A percentile compares a stretch with the other conserved stretches of the same genome.
These are phyloP conservation scores for Jatropha curcas DNA, from an alignment of 345 rosid genomes.

Conservation along the genomic window DNA sequence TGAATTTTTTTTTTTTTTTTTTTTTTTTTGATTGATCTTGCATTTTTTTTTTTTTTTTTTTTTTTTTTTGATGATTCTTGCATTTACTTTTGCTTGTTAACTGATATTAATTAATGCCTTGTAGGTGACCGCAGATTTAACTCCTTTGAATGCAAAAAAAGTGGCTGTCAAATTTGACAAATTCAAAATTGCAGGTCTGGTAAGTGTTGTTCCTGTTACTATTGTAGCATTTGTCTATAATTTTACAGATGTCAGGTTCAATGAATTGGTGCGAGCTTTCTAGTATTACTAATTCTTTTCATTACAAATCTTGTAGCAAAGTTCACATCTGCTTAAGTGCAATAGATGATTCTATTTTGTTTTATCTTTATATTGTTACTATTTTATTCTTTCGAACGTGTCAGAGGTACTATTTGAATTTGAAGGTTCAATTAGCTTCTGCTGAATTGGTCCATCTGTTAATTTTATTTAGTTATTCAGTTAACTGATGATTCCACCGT, in stretches of 20 bases:
- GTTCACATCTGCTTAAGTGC: too few relatives aligned
- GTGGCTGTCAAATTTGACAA: slow-evolving; percentile 80
- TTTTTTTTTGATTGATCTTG: too few relatives aligned
- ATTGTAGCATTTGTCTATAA: neutral
- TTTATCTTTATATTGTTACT: neutral
- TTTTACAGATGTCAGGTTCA: neutral
- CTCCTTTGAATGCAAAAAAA: slow-evolving; percentile 67
- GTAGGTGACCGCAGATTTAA: slow-evolving; percentile 87
- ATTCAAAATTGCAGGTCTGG: slow-evolving; percentile 80
- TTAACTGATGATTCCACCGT: too few relatives aligned
- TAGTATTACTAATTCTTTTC: too few relatives aligned
- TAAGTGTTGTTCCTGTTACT: slow-evolving; percentile 29
- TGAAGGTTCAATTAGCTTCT: neutral
- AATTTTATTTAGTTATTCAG: too few relatives aligned
- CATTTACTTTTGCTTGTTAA: neutral
- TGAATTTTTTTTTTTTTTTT: too few relatives aligned
- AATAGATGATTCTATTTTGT: too few relatives aligned
- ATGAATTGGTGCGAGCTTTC: neutral
- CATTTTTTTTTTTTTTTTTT: too few relatives aligned
- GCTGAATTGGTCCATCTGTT: too few relatives aligned
- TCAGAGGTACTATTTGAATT: neutral
- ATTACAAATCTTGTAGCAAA: too few relatives aligned
- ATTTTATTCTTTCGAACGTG: neutral
- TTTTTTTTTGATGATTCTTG: too few relatives aligned
- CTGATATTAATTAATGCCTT: slow-evolving; percentile 13